Evolutionary conservation across 1,284 basidiomycete genomes (phyloP).

Genomic region (Malassezia japonica): DNA sequence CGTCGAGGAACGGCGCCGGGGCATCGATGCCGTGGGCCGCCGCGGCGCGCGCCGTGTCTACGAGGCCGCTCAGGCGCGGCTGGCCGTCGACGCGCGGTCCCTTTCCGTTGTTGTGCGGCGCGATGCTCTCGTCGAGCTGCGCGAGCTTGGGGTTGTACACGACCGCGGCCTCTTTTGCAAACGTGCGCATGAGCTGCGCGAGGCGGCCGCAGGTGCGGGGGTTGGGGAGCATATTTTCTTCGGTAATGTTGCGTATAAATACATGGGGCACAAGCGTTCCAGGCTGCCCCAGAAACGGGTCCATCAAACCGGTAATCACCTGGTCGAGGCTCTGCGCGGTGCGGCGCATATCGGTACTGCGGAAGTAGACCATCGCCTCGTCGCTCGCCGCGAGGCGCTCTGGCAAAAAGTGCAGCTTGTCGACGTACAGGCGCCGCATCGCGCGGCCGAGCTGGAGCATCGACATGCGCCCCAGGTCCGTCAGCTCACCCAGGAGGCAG

Average conservation of each 20-base stretch:
- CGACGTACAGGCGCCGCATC: constrained; percentile 61
- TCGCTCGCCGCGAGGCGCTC: constrained; percentile 15
- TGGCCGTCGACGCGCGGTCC: constrained; percentile 65
- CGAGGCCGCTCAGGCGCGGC: constrained; percentile 66
- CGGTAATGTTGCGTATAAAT: constrained; percentile 50
- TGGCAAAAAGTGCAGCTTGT: constrained; percentile 54
- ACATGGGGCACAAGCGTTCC: constrained; percentile 23
- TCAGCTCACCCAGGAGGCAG: constrained; percentile 63
- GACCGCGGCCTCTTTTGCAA: constrained; percentile 50
- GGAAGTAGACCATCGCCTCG: constrained; percentile 32
- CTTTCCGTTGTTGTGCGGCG: constrained; percentile 62
- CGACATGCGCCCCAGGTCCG: constrained; percentile 65
- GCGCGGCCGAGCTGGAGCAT: constrained; percentile 60
- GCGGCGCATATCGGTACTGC: constrained; percentile 63
- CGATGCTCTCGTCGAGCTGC: constrained; percentile 58
- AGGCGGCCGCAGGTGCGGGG: constrained; percentile 60
- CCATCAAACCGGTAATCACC: constrained; percentile 57
- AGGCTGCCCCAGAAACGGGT: constrained; percentile 13
- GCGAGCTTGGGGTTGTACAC: constrained; percentile 61
- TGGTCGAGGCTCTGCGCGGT: constrained; percentile 70
- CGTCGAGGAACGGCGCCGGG: constrained; percentile 23
- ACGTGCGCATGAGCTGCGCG: constrained; percentile 22
- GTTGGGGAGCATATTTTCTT: constrained; percentile 67
- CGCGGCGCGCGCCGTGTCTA: constrained; percentile 60
- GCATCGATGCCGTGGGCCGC: constrained; percentile 58